These are phyloP conservation scores for Davidsoniella neocaledoniae DNA, from an alignment of 2,329 filamentous ascomycete species.

Conservation along the genomic window DNA sequence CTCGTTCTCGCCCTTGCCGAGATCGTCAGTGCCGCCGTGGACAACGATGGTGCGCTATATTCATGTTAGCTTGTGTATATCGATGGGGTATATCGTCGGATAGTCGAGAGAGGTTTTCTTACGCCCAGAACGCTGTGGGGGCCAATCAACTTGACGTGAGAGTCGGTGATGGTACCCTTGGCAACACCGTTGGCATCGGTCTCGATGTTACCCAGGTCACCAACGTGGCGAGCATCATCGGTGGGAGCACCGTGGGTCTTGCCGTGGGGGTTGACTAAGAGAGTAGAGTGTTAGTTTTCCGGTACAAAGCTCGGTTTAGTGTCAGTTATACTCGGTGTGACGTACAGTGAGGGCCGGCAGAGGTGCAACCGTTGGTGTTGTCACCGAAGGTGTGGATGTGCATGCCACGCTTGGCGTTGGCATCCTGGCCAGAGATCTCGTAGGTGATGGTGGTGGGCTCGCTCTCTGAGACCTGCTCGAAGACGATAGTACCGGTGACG, in stretches of 20 bases:
- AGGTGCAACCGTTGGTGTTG: constrained; percentile 99
- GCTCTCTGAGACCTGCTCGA: constrained; percentile 78
- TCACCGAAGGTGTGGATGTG: constrained; percentile 98
- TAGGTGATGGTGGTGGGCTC: constrained; percentile 74
- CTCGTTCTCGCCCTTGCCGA: constrained; percentile 79
- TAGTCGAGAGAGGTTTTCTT: constrained; percentile 21
- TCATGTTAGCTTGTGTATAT: constrained; percentile 12
- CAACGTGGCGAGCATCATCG: constrained; percentile 80
- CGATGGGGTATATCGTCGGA: not conserved
- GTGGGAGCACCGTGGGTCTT: constrained; percentile 81
- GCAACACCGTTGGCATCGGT: constrained; percentile 86
- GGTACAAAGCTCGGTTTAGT: not conserved
- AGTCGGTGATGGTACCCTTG: constrained; percentile 65
- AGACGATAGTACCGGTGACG: constrained; percentile 81
- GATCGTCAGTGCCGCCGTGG: constrained; percentile 90
- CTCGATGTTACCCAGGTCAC: constrained; percentile 93
- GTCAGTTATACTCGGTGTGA: constrained; percentile 13
- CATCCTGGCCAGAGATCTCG: constrained; percentile 81
- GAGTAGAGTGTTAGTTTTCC: constrained; percentile 11
- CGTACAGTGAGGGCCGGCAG: constrained; percentile 92
- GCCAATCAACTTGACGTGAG: constrained; percentile 85
- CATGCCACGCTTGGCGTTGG: constrained; percentile 94
- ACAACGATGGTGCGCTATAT: constrained; percentile 78
- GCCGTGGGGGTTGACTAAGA: constrained; percentile 55
- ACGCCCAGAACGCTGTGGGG: constrained; percentile 88